Evolutionary conservation across 495 filamentous ascomycete genomes (phyloP).

Genomic region (Lophium mytilinum): DNA sequence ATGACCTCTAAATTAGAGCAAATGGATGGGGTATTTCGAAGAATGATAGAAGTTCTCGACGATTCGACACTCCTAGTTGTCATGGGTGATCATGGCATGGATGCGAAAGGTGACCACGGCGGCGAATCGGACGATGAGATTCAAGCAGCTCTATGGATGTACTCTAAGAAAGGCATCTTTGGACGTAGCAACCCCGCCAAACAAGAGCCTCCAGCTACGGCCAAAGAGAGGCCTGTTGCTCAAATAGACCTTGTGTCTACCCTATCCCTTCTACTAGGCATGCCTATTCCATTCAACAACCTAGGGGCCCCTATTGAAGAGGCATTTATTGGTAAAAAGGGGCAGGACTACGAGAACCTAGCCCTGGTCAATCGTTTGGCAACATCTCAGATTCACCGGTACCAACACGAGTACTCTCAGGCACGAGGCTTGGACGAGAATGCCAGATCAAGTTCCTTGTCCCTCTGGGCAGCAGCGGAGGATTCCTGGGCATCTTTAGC

Average conservation of each 20-base stretch:
- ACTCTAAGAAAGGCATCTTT: conserved; percentile 76
- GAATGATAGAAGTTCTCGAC: conserved; percentile 64
- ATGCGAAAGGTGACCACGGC: conserved; percentile 91
- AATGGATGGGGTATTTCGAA: conserved; percentile 74
- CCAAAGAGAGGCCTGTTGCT: conserved; percentile 72
- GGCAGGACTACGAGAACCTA: conserved; percentile 65
- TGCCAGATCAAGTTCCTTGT: conserved; percentile 44
- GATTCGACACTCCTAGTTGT: conserved; percentile 83
- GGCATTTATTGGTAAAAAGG: conserved; percentile 66
- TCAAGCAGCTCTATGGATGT: conserved; percentile 96
- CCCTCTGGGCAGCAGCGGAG: conserved; percentile 52
- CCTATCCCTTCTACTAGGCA: conserved; percentile 72
- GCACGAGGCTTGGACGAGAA: conserved; percentile 56
- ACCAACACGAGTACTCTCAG: conserved; percentile 60
- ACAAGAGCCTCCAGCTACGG: conserved; percentile 57
- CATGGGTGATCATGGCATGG: conserved; percentile 99
- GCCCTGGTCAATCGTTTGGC: conserved; percentile 66
- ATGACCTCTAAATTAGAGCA: conserved; percentile 86
- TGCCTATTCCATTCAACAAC: conserved; percentile 96
- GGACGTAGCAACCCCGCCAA: conserved; percentile 61
- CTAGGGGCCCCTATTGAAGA: conserved; percentile 92
- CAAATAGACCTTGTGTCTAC: conserved; percentile 97
- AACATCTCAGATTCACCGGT: conserved; percentile 79
- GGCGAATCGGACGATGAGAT: conserved; percentile 94
- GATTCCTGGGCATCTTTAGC: conserved; percentile 35